Percentiles rank a stretch among this genome's conserved stretches.
phyloP scores from a whole-genome alignment of 331 rosid genomes.

The Spiraea crenata region DNA sequence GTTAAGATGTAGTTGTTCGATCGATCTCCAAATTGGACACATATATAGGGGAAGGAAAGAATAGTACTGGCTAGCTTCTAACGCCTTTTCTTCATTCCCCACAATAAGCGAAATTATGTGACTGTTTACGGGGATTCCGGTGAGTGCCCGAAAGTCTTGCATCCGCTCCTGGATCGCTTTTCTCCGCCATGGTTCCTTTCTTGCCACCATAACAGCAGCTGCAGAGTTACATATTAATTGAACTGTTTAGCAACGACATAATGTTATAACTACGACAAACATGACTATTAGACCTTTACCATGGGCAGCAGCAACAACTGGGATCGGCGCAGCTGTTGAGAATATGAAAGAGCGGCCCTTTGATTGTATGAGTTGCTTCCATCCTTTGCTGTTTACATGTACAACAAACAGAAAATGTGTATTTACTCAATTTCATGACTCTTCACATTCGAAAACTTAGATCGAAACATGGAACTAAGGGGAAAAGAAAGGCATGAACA shows the following conservation, averaged over 20 bases:
- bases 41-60: slow-evolving; percentile 7
- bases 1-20: neutral
- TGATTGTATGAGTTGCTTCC: slow-evolving; percentile 91
- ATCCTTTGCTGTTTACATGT: slow-evolving; percentile 58
- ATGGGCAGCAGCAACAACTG: slow-evolving; percentile 86
- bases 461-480: no score
- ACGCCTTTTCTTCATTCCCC: slow-evolving; percentile 86
- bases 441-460: no score
- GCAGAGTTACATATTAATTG: slow-evolving; percentile 10
- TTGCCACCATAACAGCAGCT: slow-evolving; percentile 84
- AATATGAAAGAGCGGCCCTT: slow-evolving; percentile 93
- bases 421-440: no score
- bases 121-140: slow-evolving; percentile 83
- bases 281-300: slow-evolving; percentile 38
- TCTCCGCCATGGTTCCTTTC: slow-evolving; percentile 82
- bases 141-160: slow-evolving; percentile 65
- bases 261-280: no score
- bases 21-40: neutral
- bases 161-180: slow-evolving; percentile 70
- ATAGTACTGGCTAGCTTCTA: slow-evolving; percentile 71
- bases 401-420: slow-evolving; percentile 11
- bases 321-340: slow-evolving; percentile 79
- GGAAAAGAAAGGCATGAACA: slow-evolving; percentile 7
- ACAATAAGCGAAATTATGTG: slow-evolving; percentile 82
- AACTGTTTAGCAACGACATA: no score